Base-by-base conservation (phyloP, 2,329 filamentous ascomycete genomes). In the Akanthomyces uredinophilus region DNA sequence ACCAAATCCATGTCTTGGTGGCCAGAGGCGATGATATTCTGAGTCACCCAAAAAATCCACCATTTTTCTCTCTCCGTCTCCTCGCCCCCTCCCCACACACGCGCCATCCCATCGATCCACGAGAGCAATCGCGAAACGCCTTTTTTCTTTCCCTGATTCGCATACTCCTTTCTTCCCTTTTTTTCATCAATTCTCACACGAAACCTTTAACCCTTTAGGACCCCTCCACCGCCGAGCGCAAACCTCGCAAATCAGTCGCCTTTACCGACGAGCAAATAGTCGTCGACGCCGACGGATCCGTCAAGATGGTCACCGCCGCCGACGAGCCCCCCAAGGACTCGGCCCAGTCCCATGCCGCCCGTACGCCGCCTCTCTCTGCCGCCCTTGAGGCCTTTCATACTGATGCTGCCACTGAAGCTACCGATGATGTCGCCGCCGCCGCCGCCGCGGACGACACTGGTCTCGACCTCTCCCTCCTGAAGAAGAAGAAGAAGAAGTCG, bases 211-310 rank as follows among this genome's bases (percentile, higher is more conserved):
- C 55, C 50, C 22, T 14, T 20, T 54, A 49, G 39, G 35, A 63
- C 52, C 62, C 68, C 64, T 56, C 64, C 53, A 68, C 69, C 55
- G 70, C 74, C 69, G 83, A 87, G 70, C 83, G 84, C 73, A 92
- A 90, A 77, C 87, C 89, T 72, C 90, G 93, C 79, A 96, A 98
- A 80, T 96, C 92, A 52, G 94, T 98, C 72, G 88, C 92, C 67
- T 98, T 98, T 77, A 93, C 89, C 74, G 90, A 95, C 77, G 91
- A 91, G 72, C 86, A 91, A 70, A 85, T 90, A 68, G 87, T 96
- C 71, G 93, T 97, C 75, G 91, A 96, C 81, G 86, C 87, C 77
- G 91, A 96, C 83, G 94, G 94, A 71, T 86, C 88, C 74, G 87
- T 97, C 73, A 91, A 86, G 71, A 87, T 90, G 78, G 83, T 86